Percentiles rank a stretch among this genome's conserved stretches.
Conservation (phyloP, 1,284 basidiomycete species). For the Lentinula novae-zelandiae region DNA sequence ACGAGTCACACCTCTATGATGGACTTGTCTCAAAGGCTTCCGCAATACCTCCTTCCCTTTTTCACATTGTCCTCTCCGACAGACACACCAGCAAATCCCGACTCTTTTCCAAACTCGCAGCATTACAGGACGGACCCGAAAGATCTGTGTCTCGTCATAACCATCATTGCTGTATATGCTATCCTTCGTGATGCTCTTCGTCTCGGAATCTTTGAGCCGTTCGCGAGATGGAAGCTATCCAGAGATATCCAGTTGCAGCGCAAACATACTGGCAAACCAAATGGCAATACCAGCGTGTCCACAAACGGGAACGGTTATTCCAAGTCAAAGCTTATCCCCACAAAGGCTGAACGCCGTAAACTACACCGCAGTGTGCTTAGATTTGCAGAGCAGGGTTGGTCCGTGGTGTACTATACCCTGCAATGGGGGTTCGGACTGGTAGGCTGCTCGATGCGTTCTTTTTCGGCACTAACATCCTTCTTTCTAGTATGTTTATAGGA, state of each 20-base stretch:
- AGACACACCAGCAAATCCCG: constrained; percentile 46
- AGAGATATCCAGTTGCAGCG: constrained; percentile 40
- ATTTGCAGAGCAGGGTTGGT: constrained; percentile 96
- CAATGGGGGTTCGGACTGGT: constrained; percentile 84
- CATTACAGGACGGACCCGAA: constrained; percentile 70
- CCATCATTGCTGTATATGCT: constrained; percentile 77
- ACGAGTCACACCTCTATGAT: constrained; percentile 1
- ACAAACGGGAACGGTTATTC: constrained; percentile 25
- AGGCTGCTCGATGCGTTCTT: constrained; percentile 28
- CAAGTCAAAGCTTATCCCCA: constrained; percentile 13
- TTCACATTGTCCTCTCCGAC: constrained; percentile 73
- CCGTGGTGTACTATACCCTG: constrained; percentile 73
- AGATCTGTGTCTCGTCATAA: constrained; percentile 71
- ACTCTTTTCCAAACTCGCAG: constrained; percentile 63
- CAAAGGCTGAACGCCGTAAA: constrained; percentile 45
- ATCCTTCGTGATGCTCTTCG: constrained; percentile 73
- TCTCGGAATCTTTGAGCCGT: constrained; percentile 70
- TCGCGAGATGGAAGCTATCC: constrained; percentile 70
- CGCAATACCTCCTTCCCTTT: constrained; percentile 60
- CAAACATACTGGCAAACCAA: constrained; percentile 13
- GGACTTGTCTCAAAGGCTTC: constrained; percentile 30
- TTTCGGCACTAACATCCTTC: background rate
- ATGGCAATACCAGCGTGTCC: constrained; percentile 22
- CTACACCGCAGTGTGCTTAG: constrained; percentile 74
- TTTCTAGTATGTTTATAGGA: constrained; percentile 72